These are phyloP conservation scores for Cladosporium halotolerans DNA, from an alignment of 2,329 filamentous ascomycete species.

Conservation along the genomic window DNA sequence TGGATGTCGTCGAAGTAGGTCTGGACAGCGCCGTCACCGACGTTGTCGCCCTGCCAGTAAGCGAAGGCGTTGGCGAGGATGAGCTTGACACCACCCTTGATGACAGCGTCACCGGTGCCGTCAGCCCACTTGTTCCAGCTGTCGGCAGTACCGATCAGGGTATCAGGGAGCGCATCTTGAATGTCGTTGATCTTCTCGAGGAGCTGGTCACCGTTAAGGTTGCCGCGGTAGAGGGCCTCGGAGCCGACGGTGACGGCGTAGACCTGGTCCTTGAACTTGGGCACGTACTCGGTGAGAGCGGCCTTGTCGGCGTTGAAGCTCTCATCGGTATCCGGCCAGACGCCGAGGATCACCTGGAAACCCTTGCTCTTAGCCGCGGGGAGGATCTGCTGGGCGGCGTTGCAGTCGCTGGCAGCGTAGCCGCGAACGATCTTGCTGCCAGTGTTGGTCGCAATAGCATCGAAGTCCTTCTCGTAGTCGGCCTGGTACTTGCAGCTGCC, in stretches of 20 bases:
- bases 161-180: conserved; percentile 48
- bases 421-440: conserved; percentile 55
- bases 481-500: conserved; percentile 55
- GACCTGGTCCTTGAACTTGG: conserved; percentile 51
- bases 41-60: conserved; percentile 62
- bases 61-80: conserved; percentile 63
- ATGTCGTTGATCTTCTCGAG: conserved; percentile 57
- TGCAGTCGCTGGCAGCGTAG: conserved; percentile 62
- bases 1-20: conserved; percentile 63
- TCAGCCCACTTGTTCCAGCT: conserved; percentile 68
- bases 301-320: conserved; percentile 56
- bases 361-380: conserved; percentile 59
- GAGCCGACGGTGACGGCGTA: conserved; percentile 66
- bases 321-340: conserved; percentile 62
- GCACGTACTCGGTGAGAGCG: conserved; percentile 47
- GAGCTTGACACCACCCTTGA: conserved; percentile 54
- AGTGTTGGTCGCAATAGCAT: conserved; percentile 48
- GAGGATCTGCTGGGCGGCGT: conserved; percentile 56
- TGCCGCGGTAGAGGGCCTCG: conserved; percentile 63
- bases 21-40: conserved; percentile 47
- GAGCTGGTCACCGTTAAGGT: conserved; percentile 57
- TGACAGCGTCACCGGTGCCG: conserved; percentile 59
- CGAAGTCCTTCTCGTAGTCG: conserved; percentile 62
- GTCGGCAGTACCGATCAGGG: conserved; percentile 62
- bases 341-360: conserved; percentile 63